These are phyloP conservation scores for Suhomyces canberraensis DNA, from an alignment of 805 yeast species.

Conservation along the genomic window DNA sequence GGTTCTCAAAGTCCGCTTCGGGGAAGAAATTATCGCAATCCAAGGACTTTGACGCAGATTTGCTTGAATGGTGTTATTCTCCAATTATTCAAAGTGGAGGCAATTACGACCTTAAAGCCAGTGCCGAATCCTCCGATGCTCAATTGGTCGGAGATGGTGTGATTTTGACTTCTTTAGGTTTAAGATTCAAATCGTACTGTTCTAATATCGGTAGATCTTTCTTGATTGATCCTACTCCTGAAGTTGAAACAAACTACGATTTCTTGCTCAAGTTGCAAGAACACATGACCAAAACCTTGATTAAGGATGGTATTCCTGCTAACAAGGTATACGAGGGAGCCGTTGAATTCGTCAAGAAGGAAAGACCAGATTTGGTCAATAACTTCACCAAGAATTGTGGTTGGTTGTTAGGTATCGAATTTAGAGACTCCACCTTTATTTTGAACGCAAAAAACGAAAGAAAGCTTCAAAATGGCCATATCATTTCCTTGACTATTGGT, in stretches of 20 bases:
- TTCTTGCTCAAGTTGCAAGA: conserved; percentile 68
- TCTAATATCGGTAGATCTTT: conserved; percentile 86
- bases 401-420: conserved; percentile 85
- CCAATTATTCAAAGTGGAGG: conserved; percentile 91
- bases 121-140: conserved; percentile 70
- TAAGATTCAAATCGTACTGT: conserved; percentile 85
- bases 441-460: conserved; percentile 73
- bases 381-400: conserved; percentile 79
- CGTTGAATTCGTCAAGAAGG: conserved; percentile 49
- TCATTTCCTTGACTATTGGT: conserved; percentile 74
- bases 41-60: conserved; percentile 66
- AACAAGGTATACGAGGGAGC: conserved; percentile 65
- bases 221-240: conserved; percentile 81
- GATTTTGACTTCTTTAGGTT: conserved; percentile 77
- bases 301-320: conserved; percentile 69
- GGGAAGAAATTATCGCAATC: conserved; percentile 52
- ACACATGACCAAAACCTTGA: conserved; percentile 48
- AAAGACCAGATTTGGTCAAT: conserved; percentile 61
- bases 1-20: conserved; percentile 50
- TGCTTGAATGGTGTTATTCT: conserved; percentile 89
- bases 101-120: conserved; percentile 75
- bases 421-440: conserved; percentile 74
- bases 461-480: conserved; percentile 64
- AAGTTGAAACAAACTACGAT: conserved; percentile 76
- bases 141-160: conserved; percentile 68